Base-by-base conservation (phyloP, 1,284 basidiomycete genomes). In the Rhodotorula glutinis region DNA sequence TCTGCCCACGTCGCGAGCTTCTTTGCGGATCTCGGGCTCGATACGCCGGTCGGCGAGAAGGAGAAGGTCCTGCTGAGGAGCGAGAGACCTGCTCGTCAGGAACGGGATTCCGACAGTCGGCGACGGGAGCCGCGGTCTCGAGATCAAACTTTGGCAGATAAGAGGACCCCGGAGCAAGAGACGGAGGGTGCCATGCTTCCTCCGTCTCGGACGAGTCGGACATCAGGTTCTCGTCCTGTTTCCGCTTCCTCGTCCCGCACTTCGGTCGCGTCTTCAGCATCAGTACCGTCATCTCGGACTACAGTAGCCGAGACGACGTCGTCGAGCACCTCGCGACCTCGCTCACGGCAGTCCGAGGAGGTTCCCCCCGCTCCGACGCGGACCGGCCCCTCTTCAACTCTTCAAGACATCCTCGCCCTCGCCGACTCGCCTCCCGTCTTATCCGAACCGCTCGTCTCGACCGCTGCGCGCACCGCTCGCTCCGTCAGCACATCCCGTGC, bases 21-120 rank as follows among this genome's bases (percentile, higher is more conserved):
- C 53, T 60, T 69, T 43, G 55, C 57, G 19, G 64, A 66, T 8
- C 57, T 69, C 53, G 63, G 60, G 2, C 59, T 69, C 57, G 67
- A 69, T 25, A 62, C 67, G 14, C 67, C 67, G 4, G 53, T 38
- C 55, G 43, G 40, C 16, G 33, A 30, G 17, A 38, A 53, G 4
- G 49, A 30, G 21, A 59, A 59, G 49, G 58, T 38, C 2, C 30
- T 60, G 30, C 55, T 57, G 21, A 38, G 44, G 23, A 60, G 23
- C 16, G 47, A 41, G n/a, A 38, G 25, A 25, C 46, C 21, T 11
- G 33, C 33, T 38, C 33, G 33, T 5, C 33, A 38, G 38, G 49
- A 17, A 51, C 27, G n/a, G n/a, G 23, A 38, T 33, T 23, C 19
- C 13, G 25, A 56, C 41, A 29, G 43, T 25, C 55, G 38, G 41